phyloP scores from a whole-genome alignment of 2,329 filamentous ascomycete genomes.

The Curvularia verruculosa region DNA sequence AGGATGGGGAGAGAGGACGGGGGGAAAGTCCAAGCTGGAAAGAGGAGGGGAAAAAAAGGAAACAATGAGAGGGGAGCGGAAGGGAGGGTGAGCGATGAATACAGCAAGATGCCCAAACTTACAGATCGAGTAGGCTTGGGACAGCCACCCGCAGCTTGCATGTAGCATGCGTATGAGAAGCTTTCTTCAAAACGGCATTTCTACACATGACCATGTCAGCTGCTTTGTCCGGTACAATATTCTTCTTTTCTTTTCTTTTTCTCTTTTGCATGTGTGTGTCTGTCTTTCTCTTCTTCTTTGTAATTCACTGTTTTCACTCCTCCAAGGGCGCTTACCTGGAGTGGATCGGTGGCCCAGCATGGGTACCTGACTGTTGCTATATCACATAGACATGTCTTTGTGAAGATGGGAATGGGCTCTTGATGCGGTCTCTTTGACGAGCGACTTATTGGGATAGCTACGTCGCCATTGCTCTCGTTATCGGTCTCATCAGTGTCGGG shows the following conservation, averaged over 20 bases:
- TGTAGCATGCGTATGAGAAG: conserved; percentile 40
- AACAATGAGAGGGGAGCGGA: neutral
- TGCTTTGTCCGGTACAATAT: neutral
- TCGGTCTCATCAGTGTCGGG: conserved; percentile 11
- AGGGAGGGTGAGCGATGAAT: too few relatives aligned
- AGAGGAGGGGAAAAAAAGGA: too few relatives aligned
- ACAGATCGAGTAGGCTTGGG: conserved; percentile 37
- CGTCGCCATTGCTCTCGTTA: conserved; percentile 13
- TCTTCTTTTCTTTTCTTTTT: neutral
- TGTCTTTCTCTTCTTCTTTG: neutral
- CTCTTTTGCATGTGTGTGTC: too few relatives aligned
- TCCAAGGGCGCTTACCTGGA: conserved; percentile 28
- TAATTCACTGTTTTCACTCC: too few relatives aligned
- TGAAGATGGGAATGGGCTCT: conserved; percentile 61
- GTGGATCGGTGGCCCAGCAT: conserved; percentile 39
- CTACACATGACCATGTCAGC: conserved; percentile 20
- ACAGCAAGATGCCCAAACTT: conserved; percentile 9
- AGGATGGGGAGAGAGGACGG: too few relatives aligned
- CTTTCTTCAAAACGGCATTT: conserved; percentile 40
- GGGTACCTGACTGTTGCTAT: conserved; percentile 32
- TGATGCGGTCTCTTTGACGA: conserved; percentile 56
- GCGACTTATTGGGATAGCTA: conserved; percentile 3
- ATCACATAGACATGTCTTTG: conserved; percentile 54
- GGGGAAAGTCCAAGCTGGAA: too few relatives aligned
- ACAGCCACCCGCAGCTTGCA: conserved; percentile 34